Evolutionary conservation across 257 asterid genomes (phyloP).

Genomic region (Solanum commersonii): DNA sequence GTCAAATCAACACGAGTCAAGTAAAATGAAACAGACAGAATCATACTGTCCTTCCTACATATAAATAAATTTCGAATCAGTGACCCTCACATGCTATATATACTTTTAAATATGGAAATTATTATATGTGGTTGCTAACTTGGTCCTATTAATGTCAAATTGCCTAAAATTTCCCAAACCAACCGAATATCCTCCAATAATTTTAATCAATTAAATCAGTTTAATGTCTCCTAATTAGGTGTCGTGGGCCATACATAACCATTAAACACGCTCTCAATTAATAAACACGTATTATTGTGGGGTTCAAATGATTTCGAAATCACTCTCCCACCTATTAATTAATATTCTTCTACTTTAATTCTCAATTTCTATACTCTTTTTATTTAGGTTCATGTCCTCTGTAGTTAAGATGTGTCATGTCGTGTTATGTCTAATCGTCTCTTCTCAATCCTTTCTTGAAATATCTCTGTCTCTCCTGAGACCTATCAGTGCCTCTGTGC

Average conservation of each 20-base stretch:
- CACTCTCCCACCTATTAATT: background rate
- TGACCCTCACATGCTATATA: background rate
- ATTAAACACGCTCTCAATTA: background rate
- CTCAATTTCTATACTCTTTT: too few species aligned
- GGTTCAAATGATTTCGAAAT: background rate
- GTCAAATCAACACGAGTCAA: background rate
- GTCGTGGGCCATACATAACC: background rate
- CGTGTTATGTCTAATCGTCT: background rate
- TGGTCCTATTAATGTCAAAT: background rate
- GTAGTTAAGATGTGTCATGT: too few species aligned
- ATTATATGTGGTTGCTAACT: background rate
- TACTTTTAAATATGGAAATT: background rate
- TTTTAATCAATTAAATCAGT: background rate
- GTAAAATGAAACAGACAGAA: background rate
- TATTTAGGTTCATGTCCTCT: too few species aligned
- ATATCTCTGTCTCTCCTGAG: too few species aligned
- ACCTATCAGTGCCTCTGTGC: background rate
- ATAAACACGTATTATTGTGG: background rate
- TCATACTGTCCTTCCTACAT: background rate
- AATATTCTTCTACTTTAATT: too few species aligned
- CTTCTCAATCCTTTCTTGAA: background rate
- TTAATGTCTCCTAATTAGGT: background rate
- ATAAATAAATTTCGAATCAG: background rate
- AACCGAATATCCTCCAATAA: background rate
- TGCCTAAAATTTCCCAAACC: background rate